A percentile compares a stretch with the other conserved stretches of the same genome.
These are phyloP conservation scores for Kentomonas sorsogonicus DNA, from an alignment of 208 protist genomes.

Conservation along the genomic window DNA sequence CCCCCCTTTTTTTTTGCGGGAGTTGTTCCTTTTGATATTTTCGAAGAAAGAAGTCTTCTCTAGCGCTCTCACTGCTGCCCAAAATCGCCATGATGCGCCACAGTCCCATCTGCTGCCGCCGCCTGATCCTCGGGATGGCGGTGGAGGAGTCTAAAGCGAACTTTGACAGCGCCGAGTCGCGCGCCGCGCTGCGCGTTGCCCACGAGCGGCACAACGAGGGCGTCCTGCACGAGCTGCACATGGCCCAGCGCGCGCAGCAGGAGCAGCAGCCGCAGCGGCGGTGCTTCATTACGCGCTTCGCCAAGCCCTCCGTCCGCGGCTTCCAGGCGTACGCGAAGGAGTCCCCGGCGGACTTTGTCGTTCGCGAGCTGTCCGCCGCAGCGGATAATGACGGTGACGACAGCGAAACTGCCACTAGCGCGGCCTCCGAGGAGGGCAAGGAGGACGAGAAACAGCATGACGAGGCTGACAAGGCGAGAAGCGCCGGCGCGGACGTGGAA, in stretches of 20 bases:
- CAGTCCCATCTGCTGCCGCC: conserved; percentile 23
- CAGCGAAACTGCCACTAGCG: not conserved
- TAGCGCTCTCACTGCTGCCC: too few relatives aligned
- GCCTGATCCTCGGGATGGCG: conserved; percentile 81
- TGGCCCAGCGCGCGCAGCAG: conserved; percentile 68
- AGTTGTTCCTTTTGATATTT: too few relatives aligned
- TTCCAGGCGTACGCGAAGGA: conserved; percentile 83
- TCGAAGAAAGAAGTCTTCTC: too few relatives aligned
- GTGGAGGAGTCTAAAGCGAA: conserved; percentile 87
- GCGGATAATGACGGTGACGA: conserved; percentile 3
- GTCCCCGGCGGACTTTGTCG: conserved; percentile 59
- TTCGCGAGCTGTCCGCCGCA: conserved; percentile 63
- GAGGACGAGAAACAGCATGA: not conserved
- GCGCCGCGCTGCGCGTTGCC: conserved; percentile 52
- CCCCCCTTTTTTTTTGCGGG: conserved; percentile 11
- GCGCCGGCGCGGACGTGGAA: too few relatives aligned
- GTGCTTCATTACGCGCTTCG: conserved; percentile 73
- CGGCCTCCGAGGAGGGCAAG: not conserved
- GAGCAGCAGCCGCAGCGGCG: conserved; percentile 52
- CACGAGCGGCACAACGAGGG: conserved; percentile 81
- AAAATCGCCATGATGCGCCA: conserved; percentile 23
- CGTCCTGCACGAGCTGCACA: conserved; percentile 74
- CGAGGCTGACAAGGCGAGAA: too few relatives aligned
- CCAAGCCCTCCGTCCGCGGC: conserved; percentile 66
- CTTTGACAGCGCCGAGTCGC: conserved; percentile 72